A percentile compares a stretch with the other conserved stretches of the same genome.
Evolutionary conservation across 371 early-diverging fungal species (phyloP).

Genomic region (Syncephalastrum sp.): DNA sequence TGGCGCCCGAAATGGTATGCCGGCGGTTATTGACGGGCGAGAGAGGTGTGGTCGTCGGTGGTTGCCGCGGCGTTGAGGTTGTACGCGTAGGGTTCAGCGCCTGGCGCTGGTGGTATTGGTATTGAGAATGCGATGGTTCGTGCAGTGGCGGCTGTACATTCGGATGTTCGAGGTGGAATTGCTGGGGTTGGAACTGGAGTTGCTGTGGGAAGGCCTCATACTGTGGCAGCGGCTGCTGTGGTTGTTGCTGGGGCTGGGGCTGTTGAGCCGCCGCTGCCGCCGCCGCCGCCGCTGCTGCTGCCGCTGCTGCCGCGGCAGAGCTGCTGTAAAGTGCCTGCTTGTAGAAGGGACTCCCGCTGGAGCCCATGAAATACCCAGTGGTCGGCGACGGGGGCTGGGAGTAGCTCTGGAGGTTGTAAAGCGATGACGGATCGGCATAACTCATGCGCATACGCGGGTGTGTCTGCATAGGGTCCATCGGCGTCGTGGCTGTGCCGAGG

Average conservation of each 20-base stretch:
- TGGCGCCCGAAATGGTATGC: slow-evolving; percentile 15
- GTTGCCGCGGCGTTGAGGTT: slow-evolving; percentile 14
- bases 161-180: not conserved
- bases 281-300: slow-evolving; percentile 13
- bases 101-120: slow-evolving; percentile 7
- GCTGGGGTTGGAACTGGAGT: not conserved
- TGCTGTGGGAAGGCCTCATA: slow-evolving; percentile 17
- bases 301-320: slow-evolving; percentile 11
- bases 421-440: not conserved
- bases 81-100: slow-evolving; percentile 16
- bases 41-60: too few species aligned
- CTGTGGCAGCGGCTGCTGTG: slow-evolving; percentile 18
- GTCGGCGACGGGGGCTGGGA: slow-evolving; percentile 16
- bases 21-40: slow-evolving; percentile 13
- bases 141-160: not conserved
- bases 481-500: slow-evolving; percentile 3
- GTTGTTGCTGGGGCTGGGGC: slow-evolving; percentile 9
- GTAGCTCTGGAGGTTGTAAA: slow-evolving; percentile 4
- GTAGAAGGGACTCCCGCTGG: slow-evolving; percentile 11
- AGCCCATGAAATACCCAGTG: slow-evolving; percentile 1
- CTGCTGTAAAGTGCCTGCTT: slow-evolving; percentile 16
- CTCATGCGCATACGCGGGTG: slow-evolving; percentile 3
- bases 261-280: slow-evolving; percentile 14
- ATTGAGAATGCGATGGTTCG: not conserved
- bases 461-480: not conserved